Conservation (phyloP, 208 protist genomes). For the Leishmania mexicana region DNA sequence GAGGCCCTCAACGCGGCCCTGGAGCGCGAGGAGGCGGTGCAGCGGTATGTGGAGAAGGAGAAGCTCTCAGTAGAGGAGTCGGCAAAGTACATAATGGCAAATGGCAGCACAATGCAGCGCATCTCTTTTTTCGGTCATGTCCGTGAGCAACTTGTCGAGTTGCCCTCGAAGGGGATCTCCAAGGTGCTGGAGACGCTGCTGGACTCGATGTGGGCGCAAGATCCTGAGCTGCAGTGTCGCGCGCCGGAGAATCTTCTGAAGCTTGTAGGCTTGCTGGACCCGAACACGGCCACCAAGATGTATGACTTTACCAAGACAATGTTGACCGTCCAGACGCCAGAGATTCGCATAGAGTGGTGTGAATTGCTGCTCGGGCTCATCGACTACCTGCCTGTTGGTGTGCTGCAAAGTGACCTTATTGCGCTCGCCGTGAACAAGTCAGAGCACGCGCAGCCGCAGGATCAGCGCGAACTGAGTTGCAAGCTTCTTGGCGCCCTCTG, state of each 20-base stretch:
- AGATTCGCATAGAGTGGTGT: slow-evolving; percentile 82
- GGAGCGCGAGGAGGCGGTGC: slow-evolving; percentile 89
- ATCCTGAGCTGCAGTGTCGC: slow-evolving; percentile 86
- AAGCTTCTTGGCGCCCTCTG: slow-evolving; percentile 78
- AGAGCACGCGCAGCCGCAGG: slow-evolving; percentile 85
- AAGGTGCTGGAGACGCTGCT: slow-evolving; percentile 76
- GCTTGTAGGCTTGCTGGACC: slow-evolving; percentile 63
- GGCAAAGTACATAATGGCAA: slow-evolving; percentile 88
- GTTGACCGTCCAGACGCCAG: slow-evolving; percentile 82
- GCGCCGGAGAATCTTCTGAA: slow-evolving; percentile 65
- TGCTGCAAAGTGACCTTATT: slow-evolving; percentile 74
- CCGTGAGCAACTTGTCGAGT: slow-evolving; percentile 55
- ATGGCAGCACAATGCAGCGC: slow-evolving; percentile 88
- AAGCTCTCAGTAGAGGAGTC: slow-evolving; percentile 86
- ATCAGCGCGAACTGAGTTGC: slow-evolving; percentile 91
- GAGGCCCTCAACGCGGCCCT: slow-evolving; percentile 81
- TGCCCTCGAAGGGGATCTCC: slow-evolving; percentile 57
- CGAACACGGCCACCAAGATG: slow-evolving; percentile 56
- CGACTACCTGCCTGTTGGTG: slow-evolving; percentile 51
- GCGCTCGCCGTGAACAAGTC: slow-evolving; percentile 77
- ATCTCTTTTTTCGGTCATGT: slow-evolving; percentile 83
- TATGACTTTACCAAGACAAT: slow-evolving; percentile 87
- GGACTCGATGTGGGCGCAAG: slow-evolving; percentile 89
- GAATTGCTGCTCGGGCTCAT: slow-evolving; percentile 71
- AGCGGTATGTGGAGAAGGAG: slow-evolving; percentile 86